Percentiles rank a stretch among this genome's conserved stretches.
These are phyloP conservation scores for Kwoniella newhampshirensis DNA, from an alignment of 768 basidiomycete species.

Conservation along the genomic window DNA sequence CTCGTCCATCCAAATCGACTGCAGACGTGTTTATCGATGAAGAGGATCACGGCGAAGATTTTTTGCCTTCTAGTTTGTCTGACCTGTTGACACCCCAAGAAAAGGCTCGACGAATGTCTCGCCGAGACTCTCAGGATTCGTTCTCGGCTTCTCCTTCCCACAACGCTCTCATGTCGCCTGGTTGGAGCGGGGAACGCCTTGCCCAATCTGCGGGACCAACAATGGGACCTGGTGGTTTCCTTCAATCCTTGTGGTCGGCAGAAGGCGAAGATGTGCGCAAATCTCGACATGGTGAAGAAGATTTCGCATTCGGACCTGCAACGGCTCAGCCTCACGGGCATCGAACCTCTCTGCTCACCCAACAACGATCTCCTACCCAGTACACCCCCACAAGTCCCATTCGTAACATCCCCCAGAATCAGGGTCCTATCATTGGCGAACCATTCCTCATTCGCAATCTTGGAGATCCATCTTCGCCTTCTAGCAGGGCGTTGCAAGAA, in stretches of 20 bases:
- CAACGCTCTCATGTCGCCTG: conserved; percentile 3
- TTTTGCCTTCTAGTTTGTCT: conserved; percentile 81
- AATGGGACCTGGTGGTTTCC: conserved; percentile 44
- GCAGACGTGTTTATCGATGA: conserved; percentile 58
- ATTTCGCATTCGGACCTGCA: conserved; percentile 27
- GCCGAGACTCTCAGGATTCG: conserved; percentile 48
- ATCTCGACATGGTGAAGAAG: not conserved
- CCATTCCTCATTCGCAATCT: conserved; percentile 25
- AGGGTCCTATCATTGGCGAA: not conserved
- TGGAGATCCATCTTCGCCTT: conserved; percentile 43
- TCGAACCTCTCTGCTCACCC: conserved; percentile 35
- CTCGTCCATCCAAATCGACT: conserved; percentile 10
- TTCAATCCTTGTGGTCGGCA: conserved; percentile 67
- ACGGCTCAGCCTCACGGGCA: conserved; percentile 17
- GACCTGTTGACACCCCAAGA: conserved; percentile 89
- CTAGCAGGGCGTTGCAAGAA: conserved; percentile 70
- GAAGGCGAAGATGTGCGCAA: conserved; percentile 51
- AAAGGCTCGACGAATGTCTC: conserved; percentile 68
- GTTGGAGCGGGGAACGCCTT: conserved; percentile 28
- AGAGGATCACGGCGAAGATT: conserved; percentile 64
- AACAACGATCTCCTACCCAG: conserved; percentile 29
- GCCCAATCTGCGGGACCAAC: conserved; percentile 51
- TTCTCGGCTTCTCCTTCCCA: conserved; percentile 16
- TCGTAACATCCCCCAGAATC: conserved; percentile 21
- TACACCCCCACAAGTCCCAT: conserved; percentile 6